phyloP scores from a whole-genome alignment of 1,139 yeast genomes.

The Wickerhamomyces sp. region DNA sequence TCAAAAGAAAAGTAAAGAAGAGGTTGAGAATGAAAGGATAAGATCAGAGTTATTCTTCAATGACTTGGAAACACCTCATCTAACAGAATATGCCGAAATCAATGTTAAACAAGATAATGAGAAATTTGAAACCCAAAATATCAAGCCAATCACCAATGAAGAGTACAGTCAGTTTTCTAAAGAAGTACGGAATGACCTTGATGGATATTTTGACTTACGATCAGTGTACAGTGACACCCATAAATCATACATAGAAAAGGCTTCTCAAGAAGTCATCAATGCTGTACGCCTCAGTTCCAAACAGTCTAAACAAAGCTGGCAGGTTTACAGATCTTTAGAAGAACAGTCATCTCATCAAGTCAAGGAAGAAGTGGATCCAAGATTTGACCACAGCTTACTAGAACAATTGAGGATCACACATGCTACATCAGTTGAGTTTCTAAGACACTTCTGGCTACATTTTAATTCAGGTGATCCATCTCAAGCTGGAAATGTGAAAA shows the following conservation, averaged over 20 bases:
- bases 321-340: conserved; percentile 26
- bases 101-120: conserved; percentile 36
- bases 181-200: conserved; percentile 30
- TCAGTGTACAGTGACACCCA: conserved; percentile 33
- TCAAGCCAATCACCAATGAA: conserved; percentile 11
- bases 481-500: conserved; percentile 41
- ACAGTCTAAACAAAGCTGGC: conserved; percentile 46
- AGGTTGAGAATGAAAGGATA: conserved; percentile 28
- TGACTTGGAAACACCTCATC: conserved; percentile 54
- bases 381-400: conserved; percentile 24
- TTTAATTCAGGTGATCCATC: conserved; percentile 54
- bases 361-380: conserved; percentile 20
- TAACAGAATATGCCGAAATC: conserved; percentile 54
- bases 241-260: conserved; percentile 40
- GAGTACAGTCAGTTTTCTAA: conserved; percentile 20
- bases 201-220: conserved; percentile 35
- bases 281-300: conserved; percentile 55
- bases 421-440: conserved; percentile 64
- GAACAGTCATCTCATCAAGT: conserved; percentile 21
- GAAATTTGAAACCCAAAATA: neutral
- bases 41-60: conserved; percentile 51
- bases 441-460: conserved; percentile 67
- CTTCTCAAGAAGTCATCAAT: conserved; percentile 44
- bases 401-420: conserved; percentile 49
- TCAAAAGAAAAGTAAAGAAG: conserved; percentile 30